phyloP scores from a whole-genome alignment of 2,329 filamentous ascomycete species.

The Penicillium corylophilum region DNA sequence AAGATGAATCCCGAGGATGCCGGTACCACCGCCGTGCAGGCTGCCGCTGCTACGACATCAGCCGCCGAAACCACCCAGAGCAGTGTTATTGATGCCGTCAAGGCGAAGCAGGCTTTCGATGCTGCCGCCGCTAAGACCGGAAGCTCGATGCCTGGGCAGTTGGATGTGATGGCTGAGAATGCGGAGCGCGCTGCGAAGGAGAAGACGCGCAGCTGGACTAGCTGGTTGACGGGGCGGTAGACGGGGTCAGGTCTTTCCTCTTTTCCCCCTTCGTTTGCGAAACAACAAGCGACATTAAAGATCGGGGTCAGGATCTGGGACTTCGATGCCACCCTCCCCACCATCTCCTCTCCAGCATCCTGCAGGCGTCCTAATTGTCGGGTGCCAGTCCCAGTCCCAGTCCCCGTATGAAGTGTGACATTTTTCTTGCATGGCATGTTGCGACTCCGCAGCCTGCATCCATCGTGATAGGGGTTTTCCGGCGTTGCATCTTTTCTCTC shows the following conservation, averaged over 20 bases:
- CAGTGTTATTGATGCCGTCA: constrained; percentile 35
- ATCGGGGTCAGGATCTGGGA: not conserved
- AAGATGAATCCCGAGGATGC: constrained; percentile 40
- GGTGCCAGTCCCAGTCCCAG: not conserved
- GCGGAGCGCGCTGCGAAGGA: constrained; percentile 38
- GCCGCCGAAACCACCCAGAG: constrained; percentile 18
- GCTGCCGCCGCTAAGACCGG: constrained; percentile 24
- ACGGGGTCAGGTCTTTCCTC: not conserved
- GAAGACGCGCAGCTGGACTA: constrained; percentile 39
- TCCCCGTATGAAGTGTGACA: constrained; percentile 1
- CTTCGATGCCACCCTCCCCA: not conserved
- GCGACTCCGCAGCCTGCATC: constrained; percentile 22
- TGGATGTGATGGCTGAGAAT: constrained; percentile 38
- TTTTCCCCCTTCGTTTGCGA: not conserved
- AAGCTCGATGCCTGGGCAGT: constrained; percentile 24
- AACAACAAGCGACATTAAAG: no score
- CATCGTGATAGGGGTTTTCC: constrained; percentile 30
- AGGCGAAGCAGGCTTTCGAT: constrained; percentile 37
- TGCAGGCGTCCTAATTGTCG: not conserved
- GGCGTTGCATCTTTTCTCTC: constrained; percentile 29
- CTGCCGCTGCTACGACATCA: constrained; percentile 6
- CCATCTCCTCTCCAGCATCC: not conserved
- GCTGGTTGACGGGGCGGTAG: constrained; percentile 42
- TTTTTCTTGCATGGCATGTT: constrained; percentile 25
- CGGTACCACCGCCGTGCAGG: constrained; percentile 4